A percentile compares a stretch with the other conserved stretches of the same genome.
These are phyloP conservation scores for Fraxinus greggii DNA, from an alignment of 305 asterid genomes.

Conservation along the genomic window DNA sequence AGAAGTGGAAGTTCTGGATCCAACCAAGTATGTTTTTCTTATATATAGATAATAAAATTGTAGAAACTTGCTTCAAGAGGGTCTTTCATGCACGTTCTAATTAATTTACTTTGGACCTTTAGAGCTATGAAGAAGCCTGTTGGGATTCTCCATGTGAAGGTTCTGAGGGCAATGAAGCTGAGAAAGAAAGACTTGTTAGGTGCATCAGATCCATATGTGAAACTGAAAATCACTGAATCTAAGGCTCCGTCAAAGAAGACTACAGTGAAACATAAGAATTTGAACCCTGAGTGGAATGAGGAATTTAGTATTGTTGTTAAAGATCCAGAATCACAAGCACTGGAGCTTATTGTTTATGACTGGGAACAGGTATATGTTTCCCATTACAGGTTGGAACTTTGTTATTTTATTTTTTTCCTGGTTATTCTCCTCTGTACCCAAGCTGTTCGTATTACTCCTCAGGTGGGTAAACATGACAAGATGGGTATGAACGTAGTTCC, in stretches of 20 bases:
- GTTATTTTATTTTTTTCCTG: background rate
- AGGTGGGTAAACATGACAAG: slow-evolving; percentile 94
- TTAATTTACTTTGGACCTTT: slow-evolving; percentile 27
- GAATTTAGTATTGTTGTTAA: slow-evolving; percentile 81
- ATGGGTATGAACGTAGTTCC: slow-evolving; percentile 92
- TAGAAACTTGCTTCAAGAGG: slow-evolving; percentile 16
- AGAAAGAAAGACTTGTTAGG: slow-evolving; percentile 88
- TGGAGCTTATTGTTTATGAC: slow-evolving; percentile 73
- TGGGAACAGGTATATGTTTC: slow-evolving; percentile 82
- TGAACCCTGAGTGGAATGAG: slow-evolving; percentile 96
- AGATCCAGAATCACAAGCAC: slow-evolving; percentile 82
- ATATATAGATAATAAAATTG: background rate
- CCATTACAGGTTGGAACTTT: background rate
- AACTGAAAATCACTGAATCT: slow-evolving; percentile 81
- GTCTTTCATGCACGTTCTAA: slow-evolving; percentile 1
- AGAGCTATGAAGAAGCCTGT: slow-evolving; percentile 97
- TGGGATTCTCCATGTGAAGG: slow-evolving; percentile 89
- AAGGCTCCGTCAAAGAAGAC: slow-evolving; percentile 97
- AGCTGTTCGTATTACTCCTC: slow-evolving; percentile 11
- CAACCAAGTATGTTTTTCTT: background rate
- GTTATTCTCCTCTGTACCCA: slow-evolving; percentile 1
- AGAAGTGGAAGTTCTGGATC: slow-evolving; percentile 10
- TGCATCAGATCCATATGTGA: slow-evolving; percentile 92
- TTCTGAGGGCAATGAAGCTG: slow-evolving; percentile 72
- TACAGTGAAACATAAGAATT: slow-evolving; percentile 72